Percentiles rank a stretch among this genome's conserved stretches.
Evolutionary conservation across 164 flowering plant genomes (phyloP).

Genomic region (Nelumbo lutea): DNA sequence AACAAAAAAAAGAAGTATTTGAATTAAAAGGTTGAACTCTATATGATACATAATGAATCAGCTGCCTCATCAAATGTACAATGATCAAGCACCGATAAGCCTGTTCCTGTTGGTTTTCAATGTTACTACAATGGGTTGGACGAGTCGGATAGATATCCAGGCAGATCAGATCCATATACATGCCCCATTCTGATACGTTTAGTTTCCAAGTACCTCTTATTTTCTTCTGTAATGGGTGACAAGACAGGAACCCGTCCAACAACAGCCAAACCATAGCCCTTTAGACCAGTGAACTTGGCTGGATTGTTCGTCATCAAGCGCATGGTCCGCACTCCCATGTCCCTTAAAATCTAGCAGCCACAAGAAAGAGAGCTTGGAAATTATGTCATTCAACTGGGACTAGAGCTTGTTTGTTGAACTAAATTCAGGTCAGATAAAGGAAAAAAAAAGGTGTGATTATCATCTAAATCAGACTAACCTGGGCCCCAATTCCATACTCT

Average conservation of each 20-base stretch:
- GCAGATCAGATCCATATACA: slow-evolving; percentile 68
- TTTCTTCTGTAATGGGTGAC: slow-evolving; percentile 85
- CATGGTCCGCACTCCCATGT: slow-evolving; percentile 80
- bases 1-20: neutral
- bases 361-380: neutral
- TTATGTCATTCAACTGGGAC: neutral
- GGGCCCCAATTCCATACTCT: slow-evolving; percentile 93
- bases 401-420: too few relatives aligned
- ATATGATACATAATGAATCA: neutral
- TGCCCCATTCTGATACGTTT: slow-evolving; percentile 93
- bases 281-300: slow-evolving; percentile 75
- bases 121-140: slow-evolving; percentile 15
- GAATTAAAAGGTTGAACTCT: neutral
- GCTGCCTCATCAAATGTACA: slow-evolving; percentile 7
- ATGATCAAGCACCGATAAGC: slow-evolving; percentile 1
- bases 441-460: too few relatives aligned
- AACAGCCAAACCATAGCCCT: slow-evolving; percentile 86
- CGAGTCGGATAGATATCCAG: slow-evolving; percentile 20
- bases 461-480: slow-evolving; percentile 34
- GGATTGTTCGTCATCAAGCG: slow-evolving; percentile 91
- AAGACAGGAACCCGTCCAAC: slow-evolving; percentile 79
- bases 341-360: slow-evolving; percentile 59
- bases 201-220: slow-evolving; percentile 74
- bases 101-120: slow-evolving; percentile 4
- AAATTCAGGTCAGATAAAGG: too few relatives aligned